These are phyloP conservation scores for Syzygium aqueum DNA, from an alignment of 345 rosid species.

Conservation along the genomic window DNA sequence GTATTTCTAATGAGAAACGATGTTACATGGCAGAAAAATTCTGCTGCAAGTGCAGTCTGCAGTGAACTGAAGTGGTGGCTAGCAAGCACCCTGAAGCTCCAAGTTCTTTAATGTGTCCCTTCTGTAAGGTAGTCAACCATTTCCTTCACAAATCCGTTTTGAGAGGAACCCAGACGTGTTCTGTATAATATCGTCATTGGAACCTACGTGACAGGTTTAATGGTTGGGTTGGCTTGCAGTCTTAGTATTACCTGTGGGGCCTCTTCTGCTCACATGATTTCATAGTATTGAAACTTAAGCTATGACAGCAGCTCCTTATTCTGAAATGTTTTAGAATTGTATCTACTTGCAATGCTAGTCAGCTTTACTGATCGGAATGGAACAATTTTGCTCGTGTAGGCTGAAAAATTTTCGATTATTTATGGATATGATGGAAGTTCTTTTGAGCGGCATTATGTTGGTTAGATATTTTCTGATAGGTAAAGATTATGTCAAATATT, in stretches of 20 bases:
- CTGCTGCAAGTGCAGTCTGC: constrained; percentile 63
- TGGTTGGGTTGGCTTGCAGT: too few relatives aligned
- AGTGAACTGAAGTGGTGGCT: constrained; percentile 63
- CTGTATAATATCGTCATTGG: not conserved
- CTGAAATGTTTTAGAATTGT: not conserved
- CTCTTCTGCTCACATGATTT: too few relatives aligned
- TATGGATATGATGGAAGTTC: constrained; percentile 51
- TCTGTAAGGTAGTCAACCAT: constrained; percentile 56
- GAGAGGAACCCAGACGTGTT: not conserved
- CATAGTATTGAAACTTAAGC: not conserved
- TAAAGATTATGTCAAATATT: constrained; percentile 3
- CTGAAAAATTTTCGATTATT: constrained; percentile 46
- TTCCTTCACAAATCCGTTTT: not conserved
- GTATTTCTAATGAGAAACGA: not conserved
- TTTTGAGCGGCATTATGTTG: constrained; percentile 52
- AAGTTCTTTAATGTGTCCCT: constrained; percentile 53
- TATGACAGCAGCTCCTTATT: not conserved
- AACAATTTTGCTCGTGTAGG: constrained; percentile 32
- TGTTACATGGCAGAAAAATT: constrained; percentile 56
- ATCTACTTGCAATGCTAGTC: not conserved
- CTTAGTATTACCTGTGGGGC: too few relatives aligned
- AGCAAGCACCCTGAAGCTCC: constrained; percentile 31
- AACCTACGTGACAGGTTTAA: too few relatives aligned
- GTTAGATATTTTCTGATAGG: constrained; percentile 30
- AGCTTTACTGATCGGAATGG: not conserved